These are phyloP conservation scores for Leishmania guyanensis DNA, from an alignment of 208 protist species.

Conservation along the genomic window DNA sequence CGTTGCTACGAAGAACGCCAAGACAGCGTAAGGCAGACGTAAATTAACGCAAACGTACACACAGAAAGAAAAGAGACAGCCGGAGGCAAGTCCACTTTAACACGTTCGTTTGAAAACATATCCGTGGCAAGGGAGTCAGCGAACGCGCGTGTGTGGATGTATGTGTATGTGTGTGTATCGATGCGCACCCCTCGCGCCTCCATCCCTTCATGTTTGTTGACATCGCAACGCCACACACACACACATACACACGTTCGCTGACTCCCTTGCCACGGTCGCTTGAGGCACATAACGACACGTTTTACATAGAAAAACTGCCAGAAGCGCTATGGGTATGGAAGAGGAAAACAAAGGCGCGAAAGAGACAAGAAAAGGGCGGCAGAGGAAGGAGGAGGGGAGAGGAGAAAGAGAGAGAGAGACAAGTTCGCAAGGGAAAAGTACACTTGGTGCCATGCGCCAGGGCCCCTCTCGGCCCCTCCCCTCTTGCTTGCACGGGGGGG, in stretches of 20 bases:
- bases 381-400: not conserved
- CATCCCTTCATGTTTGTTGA: not conserved
- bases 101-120: not conserved
- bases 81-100: not conserved
- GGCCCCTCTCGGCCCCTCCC: not conserved
- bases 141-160: not conserved
- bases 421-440: not conserved
- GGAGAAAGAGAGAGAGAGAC: not conserved
- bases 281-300: not conserved
- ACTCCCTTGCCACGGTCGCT: not conserved
- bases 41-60: not conserved
- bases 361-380: too few species aligned
- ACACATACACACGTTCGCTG: not conserved
- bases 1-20: not conserved
- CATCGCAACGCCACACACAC: too few species aligned
- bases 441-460: too few species aligned
- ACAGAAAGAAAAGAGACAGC: slow-evolving; percentile 2
- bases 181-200: too few species aligned
- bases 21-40: not conserved
- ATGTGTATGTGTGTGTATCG: not conserved
- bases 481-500: not conserved
- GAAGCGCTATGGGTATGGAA: not conserved
- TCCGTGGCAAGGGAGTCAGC: not conserved
- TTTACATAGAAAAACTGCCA: not conserved
- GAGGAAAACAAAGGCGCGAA: not conserved